These are phyloP conservation scores for Apiotrichum brassicae DNA, from an alignment of 1,284 basidiomycete genomes.

Conservation along the genomic window DNA sequence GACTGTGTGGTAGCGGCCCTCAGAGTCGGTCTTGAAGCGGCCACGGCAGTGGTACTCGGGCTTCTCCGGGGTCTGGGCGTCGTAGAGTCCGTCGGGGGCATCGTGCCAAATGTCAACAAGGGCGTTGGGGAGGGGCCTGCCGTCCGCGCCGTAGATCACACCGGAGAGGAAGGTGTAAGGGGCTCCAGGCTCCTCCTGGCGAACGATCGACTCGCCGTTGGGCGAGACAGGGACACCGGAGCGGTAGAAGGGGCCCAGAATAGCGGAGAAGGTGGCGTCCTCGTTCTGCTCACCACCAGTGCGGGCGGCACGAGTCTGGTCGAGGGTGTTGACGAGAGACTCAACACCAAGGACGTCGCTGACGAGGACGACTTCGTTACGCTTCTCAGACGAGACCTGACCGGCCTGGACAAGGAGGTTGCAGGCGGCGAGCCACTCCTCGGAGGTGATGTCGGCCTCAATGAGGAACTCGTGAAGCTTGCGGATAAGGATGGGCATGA, in stretches of 20 bases:
- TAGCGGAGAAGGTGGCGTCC: conserved; percentile 32
- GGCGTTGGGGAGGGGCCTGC: conserved; percentile 39
- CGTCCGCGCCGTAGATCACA: conserved; percentile 31
- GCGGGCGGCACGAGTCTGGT: conserved; percentile 17
- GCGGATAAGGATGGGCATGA: conserved; percentile 40
- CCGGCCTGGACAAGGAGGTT: conserved; percentile 43
- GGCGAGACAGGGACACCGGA: conserved; percentile 35
- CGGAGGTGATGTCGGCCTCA: conserved; percentile 43
- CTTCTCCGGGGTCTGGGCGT: conserved; percentile 42
- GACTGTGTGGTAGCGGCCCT: conserved; percentile 37
- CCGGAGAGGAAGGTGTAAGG: conserved; percentile 38
- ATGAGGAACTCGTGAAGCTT: conserved; percentile 39
- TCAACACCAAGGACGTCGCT: conserved; percentile 46
- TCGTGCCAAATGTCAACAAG: conserved; percentile 46
- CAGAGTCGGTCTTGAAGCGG: conserved; percentile 36
- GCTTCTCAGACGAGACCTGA: conserved; percentile 39
- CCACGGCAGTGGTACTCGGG: conserved; percentile 42
- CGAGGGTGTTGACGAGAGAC: conserved; percentile 30
- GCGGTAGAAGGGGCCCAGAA: conserved; percentile 35
- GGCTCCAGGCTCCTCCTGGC: conserved; percentile 30
- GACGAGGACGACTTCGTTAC: conserved; percentile 47
- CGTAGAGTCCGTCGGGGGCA: conserved; percentile 45
- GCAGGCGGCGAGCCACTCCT: conserved; percentile 44
- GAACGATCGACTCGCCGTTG: conserved; percentile 34
- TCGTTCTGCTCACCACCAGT: conserved; percentile 5